Evolutionary conservation across 2,329 filamentous ascomycete species (phyloP).

Genomic region (Colletotrichum coccodes): DNA sequence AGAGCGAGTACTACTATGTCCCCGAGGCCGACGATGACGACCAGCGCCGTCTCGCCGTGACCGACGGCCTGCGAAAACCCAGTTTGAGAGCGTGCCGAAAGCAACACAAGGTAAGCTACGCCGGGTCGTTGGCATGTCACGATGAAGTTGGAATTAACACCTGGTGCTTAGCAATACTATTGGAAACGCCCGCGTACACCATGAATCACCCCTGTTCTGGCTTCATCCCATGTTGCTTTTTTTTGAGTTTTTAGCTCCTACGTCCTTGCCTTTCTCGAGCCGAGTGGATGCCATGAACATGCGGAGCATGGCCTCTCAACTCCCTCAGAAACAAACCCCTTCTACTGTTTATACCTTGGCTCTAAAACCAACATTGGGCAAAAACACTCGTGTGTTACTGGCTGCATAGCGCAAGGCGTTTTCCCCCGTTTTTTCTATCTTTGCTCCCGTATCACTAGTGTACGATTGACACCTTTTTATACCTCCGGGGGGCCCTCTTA

Average conservation of each 20-base stretch:
- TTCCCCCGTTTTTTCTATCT: not conserved
- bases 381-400: constrained; percentile 16
- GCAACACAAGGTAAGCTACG: constrained; percentile 86
- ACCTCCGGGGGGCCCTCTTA: constrained; percentile 26
- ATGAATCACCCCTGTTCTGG: constrained; percentile 42
- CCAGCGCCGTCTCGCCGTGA: constrained; percentile 82
- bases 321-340: not conserved
- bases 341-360: constrained; percentile 29
- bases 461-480: constrained; percentile 28
- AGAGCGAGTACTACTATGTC: constrained; percentile 98
- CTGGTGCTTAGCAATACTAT: constrained; percentile 69
- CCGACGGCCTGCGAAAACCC: constrained; percentile 87
- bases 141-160: constrained; percentile 33
- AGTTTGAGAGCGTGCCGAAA: constrained; percentile 91
- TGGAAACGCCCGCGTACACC: constrained; percentile 74
- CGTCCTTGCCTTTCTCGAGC: constrained; percentile 12
- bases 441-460: constrained; percentile 3
- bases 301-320: not conserved
- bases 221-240: constrained; percentile 12
- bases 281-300: constrained; percentile 6
- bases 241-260: not conserved
- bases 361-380: constrained; percentile 17
- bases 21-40: constrained; percentile 86
- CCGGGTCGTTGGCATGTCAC: not conserved
- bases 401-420: constrained; percentile 36